Evolutionary conservation across 2,329 filamentous ascomycete species (phyloP).

Genomic region (Xylaria sp.): DNA sequence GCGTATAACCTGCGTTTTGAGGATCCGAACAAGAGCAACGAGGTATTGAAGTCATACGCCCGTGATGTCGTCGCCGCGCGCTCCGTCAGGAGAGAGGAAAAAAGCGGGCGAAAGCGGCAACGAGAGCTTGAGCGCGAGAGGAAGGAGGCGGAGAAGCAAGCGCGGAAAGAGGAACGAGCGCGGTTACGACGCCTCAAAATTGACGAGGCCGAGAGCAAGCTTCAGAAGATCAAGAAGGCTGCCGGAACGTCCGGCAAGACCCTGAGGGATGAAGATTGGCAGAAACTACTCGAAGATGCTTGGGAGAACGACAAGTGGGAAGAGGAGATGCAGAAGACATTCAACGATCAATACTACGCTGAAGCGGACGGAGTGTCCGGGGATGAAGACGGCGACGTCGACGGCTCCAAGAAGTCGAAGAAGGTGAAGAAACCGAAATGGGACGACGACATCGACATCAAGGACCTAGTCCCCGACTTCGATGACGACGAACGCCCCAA

Average conservation of each 20-base stretch:
- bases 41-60: conserved; percentile 84
- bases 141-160: conserved; percentile 76
- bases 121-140: conserved; percentile 77
- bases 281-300: conserved; percentile 79
- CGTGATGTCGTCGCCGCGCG: conserved; percentile 81
- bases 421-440: conserved; percentile 82
- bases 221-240: conserved; percentile 85
- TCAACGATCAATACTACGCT: conserved; percentile 90
- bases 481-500: conserved; percentile 64
- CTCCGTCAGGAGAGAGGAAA: conserved; percentile 84
- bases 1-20: conserved; percentile 98
- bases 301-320: conserved; percentile 94
- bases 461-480: conserved; percentile 86
- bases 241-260: conserved; percentile 74
- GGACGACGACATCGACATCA: conserved; percentile 98
- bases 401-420: conserved; percentile 61
- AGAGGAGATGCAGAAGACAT: conserved; percentile 82
- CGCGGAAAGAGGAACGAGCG: conserved; percentile 79
- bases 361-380: conserved; percentile 67
- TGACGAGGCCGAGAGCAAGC: conserved; percentile 85
- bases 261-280: conserved; percentile 77
- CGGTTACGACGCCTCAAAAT: conserved; percentile 85
- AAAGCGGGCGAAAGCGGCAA: conserved; percentile 73
- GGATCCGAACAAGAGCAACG: conserved; percentile 84
- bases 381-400: conserved; percentile 55